Percentiles rank a stretch among this genome's conserved stretches.
phyloP scores from a whole-genome alignment of 805 yeast genomes.

The Candida boleticola region DNA sequence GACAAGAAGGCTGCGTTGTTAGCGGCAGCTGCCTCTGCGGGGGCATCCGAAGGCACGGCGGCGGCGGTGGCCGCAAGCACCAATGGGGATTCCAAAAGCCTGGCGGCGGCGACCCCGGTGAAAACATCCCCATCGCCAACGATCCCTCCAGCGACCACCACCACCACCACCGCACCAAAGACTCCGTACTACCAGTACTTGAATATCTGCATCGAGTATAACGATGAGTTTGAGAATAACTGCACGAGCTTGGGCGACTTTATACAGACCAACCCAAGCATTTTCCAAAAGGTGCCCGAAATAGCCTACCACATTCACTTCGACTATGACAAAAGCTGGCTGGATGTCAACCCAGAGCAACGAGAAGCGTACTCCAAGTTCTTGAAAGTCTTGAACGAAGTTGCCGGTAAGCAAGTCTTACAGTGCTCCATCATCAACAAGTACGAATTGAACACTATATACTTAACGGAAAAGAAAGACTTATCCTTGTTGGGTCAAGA shows the following conservation, averaged over 20 bases:
- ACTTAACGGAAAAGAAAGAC: conserved; percentile 33
- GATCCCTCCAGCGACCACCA: not conserved
- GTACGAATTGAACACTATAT: conserved; percentile 31
- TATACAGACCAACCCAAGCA: conserved; percentile 15
- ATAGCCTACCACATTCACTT: conserved; percentile 37
- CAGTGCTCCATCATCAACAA: conserved; percentile 41
- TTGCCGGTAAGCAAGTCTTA: conserved; percentile 26
- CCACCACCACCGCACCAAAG: not conserved
- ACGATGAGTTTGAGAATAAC: conserved; percentile 24
- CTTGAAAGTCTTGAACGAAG: conserved; percentile 18
- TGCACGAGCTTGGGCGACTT: conserved; percentile 19
- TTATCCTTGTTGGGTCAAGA: conserved; percentile 32
- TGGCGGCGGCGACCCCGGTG: no score
- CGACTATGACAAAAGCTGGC: conserved; percentile 29
- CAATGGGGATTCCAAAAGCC: no score
- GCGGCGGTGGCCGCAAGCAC: no score
- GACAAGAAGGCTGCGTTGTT: not conserved
- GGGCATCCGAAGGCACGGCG: no score
- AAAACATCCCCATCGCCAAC: no score
- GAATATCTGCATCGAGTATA: conserved; percentile 32
- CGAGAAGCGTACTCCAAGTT: conserved; percentile 23
- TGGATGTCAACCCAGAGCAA: conserved; percentile 20
- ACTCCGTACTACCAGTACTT: conserved; percentile 7
- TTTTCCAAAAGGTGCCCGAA: conserved; percentile 16
- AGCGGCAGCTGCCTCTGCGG: not conserved